A percentile compares a stretch with the other conserved stretches of the same genome.
Conservation (phyloP, 2,329 filamentous ascomycete species). For the Ophioceras dolichostomum region DNA sequence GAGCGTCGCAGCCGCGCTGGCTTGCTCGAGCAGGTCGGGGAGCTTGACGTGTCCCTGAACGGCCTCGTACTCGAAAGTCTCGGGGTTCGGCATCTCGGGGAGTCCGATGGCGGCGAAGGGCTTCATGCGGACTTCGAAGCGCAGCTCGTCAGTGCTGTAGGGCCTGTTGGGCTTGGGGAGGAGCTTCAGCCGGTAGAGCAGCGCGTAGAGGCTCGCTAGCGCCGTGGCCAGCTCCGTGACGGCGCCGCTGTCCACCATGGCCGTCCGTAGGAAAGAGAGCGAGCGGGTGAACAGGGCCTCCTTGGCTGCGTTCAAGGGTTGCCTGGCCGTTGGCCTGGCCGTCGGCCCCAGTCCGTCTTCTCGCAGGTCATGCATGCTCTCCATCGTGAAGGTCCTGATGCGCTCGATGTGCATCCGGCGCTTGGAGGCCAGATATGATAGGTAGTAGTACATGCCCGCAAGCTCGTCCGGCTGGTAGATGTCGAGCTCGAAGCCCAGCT, state of each 20-base stretch:
- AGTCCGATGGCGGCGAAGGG: constrained; percentile 61
- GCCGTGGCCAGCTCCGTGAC: constrained; percentile 44
- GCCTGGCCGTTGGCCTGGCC: constrained; percentile 9
- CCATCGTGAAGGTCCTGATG: constrained; percentile 53
- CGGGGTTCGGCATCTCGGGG: constrained; percentile 53
- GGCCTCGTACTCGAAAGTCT: constrained; percentile 40
- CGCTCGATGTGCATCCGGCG: constrained; percentile 58
- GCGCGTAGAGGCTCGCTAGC: constrained; percentile 50
- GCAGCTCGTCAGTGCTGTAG: constrained; percentile 54
- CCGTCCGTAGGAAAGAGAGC: constrained; percentile 43
- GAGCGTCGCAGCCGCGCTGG: constrained; percentile 30
- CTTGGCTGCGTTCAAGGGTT: constrained; percentile 16
- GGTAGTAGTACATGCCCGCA: constrained; percentile 82
- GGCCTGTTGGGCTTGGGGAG: constrained; percentile 39
- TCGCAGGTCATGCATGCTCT: constrained; percentile 19
- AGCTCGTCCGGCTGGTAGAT: constrained; percentile 81
- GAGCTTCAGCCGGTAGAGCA: constrained; percentile 45
- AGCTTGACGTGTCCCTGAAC: constrained; percentile 25
- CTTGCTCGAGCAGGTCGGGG: constrained; percentile 25
- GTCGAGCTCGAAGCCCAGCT: constrained; percentile 88
- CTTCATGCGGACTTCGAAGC: constrained; percentile 79
- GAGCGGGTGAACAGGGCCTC: constrained; percentile 34
- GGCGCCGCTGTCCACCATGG: constrained; percentile 53
- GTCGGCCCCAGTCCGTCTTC: constrained; percentile 3
- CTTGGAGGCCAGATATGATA: constrained; percentile 61